Evolutionary conservation across 2,329 filamentous ascomycete genomes (phyloP), one percentile per base, ranked within the genome.

Genomic region (Cladophialophora psammophila): DNA sequence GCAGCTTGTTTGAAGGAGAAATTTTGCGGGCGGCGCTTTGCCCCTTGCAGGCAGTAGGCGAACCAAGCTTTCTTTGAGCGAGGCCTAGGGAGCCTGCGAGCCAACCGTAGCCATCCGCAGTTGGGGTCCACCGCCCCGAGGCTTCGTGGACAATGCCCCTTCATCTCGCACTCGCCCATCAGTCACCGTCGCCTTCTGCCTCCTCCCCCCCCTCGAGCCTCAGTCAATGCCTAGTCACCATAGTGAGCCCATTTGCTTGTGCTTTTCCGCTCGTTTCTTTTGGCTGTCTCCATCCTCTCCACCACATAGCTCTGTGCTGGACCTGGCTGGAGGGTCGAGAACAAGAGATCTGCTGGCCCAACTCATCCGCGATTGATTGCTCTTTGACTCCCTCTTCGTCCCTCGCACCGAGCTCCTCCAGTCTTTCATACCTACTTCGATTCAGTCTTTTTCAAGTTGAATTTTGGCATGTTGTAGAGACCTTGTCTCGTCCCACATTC

Each of bases 401-500:
- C 63, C 61, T 55, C 40, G 50, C 54, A 52, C 63, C 31, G 45
- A 48, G 40, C 55, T n/a, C 34, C 42, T 63, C 38, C 40, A 34
- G 12, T 55, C 55, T 53, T 58, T 58, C 45, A 35, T 60, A 56
- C 67, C 64, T 54, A 66, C 67, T 69, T 53, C 42, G n/a, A 38
- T 66, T 66, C 67, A 52, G 55, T 69, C 67, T 59, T 65, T 68
- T 42, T 38, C 52, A 56, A 54, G 40, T 58, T 38, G 20, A 8
- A 50, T 58, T 62, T 50, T 61, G 36, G 8, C n/a, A 40, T 63
- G 55, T 35, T 66, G 32, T 61, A n/a, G 45, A 35, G 50, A 62
- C 52, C 50, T 57, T 63, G 64, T 60, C 52, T 58, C 60, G 42
- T 68, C 52, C 63, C 67, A 68, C 64, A 71, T 69, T 69, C 69